phyloP scores from a whole-genome alignment of 2,329 filamentous ascomycete species.

The Ceratocystis diversiconidia region DNA sequence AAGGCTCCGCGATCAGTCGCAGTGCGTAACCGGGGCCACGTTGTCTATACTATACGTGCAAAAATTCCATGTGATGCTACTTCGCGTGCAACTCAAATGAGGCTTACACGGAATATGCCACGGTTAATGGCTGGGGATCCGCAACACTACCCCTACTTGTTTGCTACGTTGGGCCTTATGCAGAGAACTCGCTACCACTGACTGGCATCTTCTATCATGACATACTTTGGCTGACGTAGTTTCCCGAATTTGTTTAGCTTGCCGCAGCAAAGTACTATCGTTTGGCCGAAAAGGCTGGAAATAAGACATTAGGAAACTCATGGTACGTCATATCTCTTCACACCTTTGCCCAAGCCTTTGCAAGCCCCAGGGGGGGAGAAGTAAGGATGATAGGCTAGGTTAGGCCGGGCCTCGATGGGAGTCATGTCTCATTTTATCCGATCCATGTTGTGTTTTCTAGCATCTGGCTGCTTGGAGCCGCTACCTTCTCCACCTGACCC shows the following conservation, averaged over 20 bases:
- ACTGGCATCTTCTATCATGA: neutral
- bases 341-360: neutral
- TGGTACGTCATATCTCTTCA: conserved; percentile 49
- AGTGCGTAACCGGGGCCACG: neutral
- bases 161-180: neutral
- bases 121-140: neutral
- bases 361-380: neutral
- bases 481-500: neutral
- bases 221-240: neutral
- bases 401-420: neutral
- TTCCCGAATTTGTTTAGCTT: conserved; percentile 36
- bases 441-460: neutral
- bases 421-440: neutral
- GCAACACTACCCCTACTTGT: neutral
- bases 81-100: neutral
- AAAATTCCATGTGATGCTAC: neutral
- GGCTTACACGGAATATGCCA: neutral
- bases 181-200: neutral
- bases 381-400: too few species aligned
- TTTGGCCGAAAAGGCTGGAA: conserved; percentile 74
- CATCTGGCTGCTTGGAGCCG: neutral
- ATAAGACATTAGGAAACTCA: conserved; percentile 82
- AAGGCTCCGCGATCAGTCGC: neutral
- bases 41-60: neutral
- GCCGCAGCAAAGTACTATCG: conserved; percentile 81